Conservation (phyloP, 352 stramenopile genomes). For the Globisporangium middletonii region DNA sequence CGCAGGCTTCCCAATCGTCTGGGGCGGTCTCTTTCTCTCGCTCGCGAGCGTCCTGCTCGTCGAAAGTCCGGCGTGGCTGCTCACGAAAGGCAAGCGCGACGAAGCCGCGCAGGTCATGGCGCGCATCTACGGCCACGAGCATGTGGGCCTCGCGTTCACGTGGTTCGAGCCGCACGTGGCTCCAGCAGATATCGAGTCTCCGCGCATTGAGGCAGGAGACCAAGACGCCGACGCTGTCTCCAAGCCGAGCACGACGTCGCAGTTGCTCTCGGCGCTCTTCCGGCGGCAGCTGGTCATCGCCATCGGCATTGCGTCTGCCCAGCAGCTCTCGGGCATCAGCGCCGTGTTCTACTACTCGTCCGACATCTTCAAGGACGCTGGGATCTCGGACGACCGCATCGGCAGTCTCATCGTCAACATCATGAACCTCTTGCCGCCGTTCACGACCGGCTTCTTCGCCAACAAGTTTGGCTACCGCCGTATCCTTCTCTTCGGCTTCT, state of each 20-base stretch:
- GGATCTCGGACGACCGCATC: constrained; percentile 30
- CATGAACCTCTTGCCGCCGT: constrained; percentile 34
- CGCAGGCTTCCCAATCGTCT: constrained; percentile 22
- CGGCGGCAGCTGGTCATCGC: constrained; percentile 37
- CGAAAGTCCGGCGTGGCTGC: constrained; percentile 32
- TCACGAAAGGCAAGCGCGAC: constrained; percentile 22
- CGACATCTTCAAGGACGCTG: constrained; percentile 30
- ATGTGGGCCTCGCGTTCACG: constrained; percentile 22
- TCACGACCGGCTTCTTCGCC: constrained; percentile 28
- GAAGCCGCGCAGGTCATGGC: constrained; percentile 23
- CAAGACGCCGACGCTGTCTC: constrained; percentile 3
- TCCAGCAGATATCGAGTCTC: not conserved
- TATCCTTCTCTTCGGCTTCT: constrained; percentile 39
- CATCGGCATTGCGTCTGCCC: constrained; percentile 28
- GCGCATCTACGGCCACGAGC: constrained; percentile 24
- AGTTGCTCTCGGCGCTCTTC: constrained; percentile 30
- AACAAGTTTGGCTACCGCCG: constrained; percentile 41
- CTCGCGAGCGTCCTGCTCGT: constrained; percentile 25
- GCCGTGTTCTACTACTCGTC: constrained; percentile 49
- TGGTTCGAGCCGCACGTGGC: constrained; percentile 19
- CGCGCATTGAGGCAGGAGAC: no score
- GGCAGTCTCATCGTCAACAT: constrained; percentile 35
- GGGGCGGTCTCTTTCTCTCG: constrained; percentile 21
- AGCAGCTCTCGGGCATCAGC: constrained; percentile 63
- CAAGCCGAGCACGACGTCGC: constrained; percentile 5